Evolutionary conservation across 306 rosid genomes (phyloP), one percentile per base, ranked within the genome.

Genomic region (Vachellia collinsii): DNA sequence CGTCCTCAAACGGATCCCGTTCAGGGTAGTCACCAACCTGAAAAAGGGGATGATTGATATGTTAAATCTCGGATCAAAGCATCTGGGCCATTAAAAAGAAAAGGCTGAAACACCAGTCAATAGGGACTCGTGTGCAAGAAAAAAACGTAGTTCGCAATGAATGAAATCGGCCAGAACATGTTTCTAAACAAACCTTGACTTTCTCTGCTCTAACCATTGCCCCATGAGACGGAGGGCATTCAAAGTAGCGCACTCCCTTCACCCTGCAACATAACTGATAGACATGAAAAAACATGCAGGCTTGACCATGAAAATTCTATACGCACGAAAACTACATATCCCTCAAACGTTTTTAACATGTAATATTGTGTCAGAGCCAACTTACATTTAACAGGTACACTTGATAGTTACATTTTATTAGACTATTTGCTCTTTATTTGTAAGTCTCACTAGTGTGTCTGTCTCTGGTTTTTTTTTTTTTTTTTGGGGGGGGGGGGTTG

Each of bases 11-110:
- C 43, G 89, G 94, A 86, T 95, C 99, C 77, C 89, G 84, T 88
- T 95, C 97, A n/a, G 95, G 96, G 76, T 80, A 95, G 87, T 95
- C 93, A 22, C 97, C 99, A 37, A 93, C 95, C 99, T 94, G 89
- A 64, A 83, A 88, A 71, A 58, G 8, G 54, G 39, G 53, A 78
- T 44, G 51, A 78, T 68, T 54, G 38, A 50, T 22, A 71, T 22
- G 39, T 29, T 29, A 81, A 47, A 48, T 14, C 46, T 71, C 37
- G 79, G 71, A 36, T 48, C 43, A 37, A 62, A 62, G 37, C 11
- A 53, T 14, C 44, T 50, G 25, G 25, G 25, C 25, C 25, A 16
- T 50, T 17, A 51, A 51, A 23, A 11, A 58, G 16, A 1, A 43
- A 11, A 14, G 3, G 5, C 20, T 51, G 22, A 38, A 79, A 74